A percentile compares a stretch with the other conserved stretches of the same genome.
These are phyloP conservation scores for Aspergillus chevalieri DNA, from an alignment of 2,329 filamentous ascomycete species.

Conservation along the genomic window DNA sequence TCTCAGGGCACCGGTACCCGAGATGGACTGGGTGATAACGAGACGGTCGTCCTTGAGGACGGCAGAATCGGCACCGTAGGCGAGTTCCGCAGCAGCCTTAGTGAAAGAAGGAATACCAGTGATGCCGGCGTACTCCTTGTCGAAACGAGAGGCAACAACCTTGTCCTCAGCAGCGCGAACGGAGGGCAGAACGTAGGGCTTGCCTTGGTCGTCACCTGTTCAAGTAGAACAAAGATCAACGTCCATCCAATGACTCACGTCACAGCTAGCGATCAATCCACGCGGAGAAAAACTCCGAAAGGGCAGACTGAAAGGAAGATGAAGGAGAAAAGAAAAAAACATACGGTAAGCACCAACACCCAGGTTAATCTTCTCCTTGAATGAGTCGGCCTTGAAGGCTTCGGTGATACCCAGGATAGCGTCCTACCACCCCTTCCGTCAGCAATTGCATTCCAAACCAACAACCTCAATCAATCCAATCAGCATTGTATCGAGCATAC, in stretches of 20 bases:
- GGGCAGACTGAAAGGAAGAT: neutral
- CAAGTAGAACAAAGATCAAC: neutral
- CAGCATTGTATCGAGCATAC: constrained; percentile 51
- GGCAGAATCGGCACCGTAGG: constrained; percentile 76
- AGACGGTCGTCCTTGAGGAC: constrained; percentile 69
- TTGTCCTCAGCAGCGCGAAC: constrained; percentile 84
- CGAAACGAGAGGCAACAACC: constrained; percentile 68
- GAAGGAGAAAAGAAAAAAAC: constrained; percentile 6
- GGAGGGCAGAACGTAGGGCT: constrained; percentile 94
- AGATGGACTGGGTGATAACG: constrained; percentile 95
- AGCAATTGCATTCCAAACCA: constrained; percentile 14
- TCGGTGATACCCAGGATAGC: constrained; percentile 67
- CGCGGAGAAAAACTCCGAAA: neutral
- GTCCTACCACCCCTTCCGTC: constrained; percentile 26
- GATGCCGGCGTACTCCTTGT: constrained; percentile 98
- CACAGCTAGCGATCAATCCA: neutral
- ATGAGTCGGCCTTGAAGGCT: constrained; percentile 95
- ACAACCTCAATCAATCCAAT: constrained; percentile 1
- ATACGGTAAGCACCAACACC: constrained; percentile 93
- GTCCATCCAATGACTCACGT: neutral
- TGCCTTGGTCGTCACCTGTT: constrained; percentile 77
- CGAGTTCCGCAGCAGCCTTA: constrained; percentile 81
- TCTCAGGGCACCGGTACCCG: constrained; percentile 89
- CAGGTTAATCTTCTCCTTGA: constrained; percentile 95
- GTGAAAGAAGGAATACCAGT: constrained; percentile 94